A percentile compares a stretch with the other conserved stretches of the same genome.
phyloP scores from a whole-genome alignment of 2,329 filamentous ascomycete genomes.

The Epichloe sp. region DNA sequence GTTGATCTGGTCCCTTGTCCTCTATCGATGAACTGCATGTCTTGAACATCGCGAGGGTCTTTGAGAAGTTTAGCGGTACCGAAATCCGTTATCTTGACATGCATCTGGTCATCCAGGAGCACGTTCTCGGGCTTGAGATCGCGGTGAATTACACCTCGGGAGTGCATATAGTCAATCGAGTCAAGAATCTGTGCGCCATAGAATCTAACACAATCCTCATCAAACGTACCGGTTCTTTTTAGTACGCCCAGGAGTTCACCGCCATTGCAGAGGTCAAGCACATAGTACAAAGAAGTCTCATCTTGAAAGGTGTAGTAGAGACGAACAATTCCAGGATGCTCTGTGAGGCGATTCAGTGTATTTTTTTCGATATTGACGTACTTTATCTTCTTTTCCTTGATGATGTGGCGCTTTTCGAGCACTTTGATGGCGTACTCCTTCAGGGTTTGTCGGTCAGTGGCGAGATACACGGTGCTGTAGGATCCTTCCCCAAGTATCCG shows the following conservation, averaged over 20 bases:
- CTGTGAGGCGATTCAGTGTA: conserved; percentile 86
- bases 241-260: conserved; percentile 85
- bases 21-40: conserved; percentile 25
- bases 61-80: conserved; percentile 86
- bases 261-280: conserved; percentile 82
- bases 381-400: conserved; percentile 99
- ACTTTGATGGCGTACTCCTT: conserved; percentile 99
- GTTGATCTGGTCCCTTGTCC: conserved; percentile 14
- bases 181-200: conserved; percentile 95
- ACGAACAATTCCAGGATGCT: conserved; percentile 91
- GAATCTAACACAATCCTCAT: conserved; percentile 86
- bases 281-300: conserved; percentile 90
- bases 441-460: conserved; percentile 82
- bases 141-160: conserved; percentile 85
- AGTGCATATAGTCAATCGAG: conserved; percentile 96
- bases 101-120: conserved; percentile 86
- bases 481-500: conserved; percentile 87
- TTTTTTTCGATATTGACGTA: conserved; percentile 99
- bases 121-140: conserved; percentile 97
- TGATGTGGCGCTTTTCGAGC: conserved; percentile 95
- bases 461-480: conserved; percentile 90
- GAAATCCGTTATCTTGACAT: conserved; percentile 98
- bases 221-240: conserved; percentile 89
- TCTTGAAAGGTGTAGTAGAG: conserved; percentile 99
- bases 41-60: conserved; percentile 26